Evolutionary conservation across 768 basidiomycete species (phyloP).

Genomic region (Cubamyces sp.): DNA sequence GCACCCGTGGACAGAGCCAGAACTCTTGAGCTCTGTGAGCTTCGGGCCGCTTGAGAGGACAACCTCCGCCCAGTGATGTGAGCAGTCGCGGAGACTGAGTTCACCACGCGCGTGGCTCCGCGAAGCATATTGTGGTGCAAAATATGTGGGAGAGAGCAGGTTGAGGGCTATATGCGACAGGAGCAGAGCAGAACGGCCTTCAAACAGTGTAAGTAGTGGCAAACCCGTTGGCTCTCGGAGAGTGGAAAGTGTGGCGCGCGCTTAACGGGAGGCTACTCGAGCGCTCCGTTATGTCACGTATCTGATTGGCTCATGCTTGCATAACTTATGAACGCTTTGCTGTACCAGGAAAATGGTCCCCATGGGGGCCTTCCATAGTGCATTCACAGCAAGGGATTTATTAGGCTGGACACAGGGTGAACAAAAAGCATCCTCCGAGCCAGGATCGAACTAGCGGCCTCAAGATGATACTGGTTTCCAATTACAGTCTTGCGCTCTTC

Average conservation of each 20-base stretch:
- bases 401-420: background rate
- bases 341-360: too few relatives aligned
- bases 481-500: slow-evolving; percentile 9
- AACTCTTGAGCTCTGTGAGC: background rate
- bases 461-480: background rate
- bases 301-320: background rate
- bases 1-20: slow-evolving; percentile 36
- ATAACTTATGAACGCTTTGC: too few relatives aligned
- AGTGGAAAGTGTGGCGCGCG: background rate
- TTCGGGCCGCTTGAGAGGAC: slow-evolving; percentile 2
- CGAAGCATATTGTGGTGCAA: slow-evolving; percentile 7
- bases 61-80: slow-evolving; percentile 7
- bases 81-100: background rate
- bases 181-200: too few relatives aligned
- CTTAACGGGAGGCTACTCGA: background rate
- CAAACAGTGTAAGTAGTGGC: too few relatives aligned
- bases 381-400: too few relatives aligned
- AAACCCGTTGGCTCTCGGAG: background rate
- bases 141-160: too few relatives aligned
- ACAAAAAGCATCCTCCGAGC: background rate
- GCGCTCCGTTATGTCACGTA: background rate
- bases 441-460: slow-evolving; percentile 10
- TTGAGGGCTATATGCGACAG: too few relatives aligned
- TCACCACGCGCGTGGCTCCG: slow-evolving; percentile 2
- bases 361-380: too few relatives aligned